phyloP scores from a whole-genome alignment of 805 yeast genomes.

The Yarrowia sp. region DNA sequence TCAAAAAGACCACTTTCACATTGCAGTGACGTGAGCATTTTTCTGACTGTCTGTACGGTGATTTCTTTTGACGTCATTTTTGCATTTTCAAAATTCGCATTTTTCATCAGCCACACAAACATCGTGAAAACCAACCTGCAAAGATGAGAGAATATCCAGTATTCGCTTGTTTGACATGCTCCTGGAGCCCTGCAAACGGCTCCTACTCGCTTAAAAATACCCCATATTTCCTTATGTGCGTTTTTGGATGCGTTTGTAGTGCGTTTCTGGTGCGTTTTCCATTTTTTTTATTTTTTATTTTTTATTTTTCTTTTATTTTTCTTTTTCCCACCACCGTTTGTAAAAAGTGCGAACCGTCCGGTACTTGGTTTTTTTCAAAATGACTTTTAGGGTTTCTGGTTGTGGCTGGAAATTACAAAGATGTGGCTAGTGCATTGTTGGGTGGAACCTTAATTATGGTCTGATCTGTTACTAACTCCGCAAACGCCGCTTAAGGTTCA shows the following conservation, averaged over 20 bases:
- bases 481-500: neutral
- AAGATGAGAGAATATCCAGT: neutral
- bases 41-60: too few relatives aligned
- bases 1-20: too few relatives aligned
- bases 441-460: neutral
- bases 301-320: neutral
- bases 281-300: too few relatives aligned
- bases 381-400: neutral
- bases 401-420: neutral
- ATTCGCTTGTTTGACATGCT: neutral
- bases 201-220: neutral
- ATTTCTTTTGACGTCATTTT: too few relatives aligned
- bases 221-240: neutral
- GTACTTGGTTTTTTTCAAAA: neutral
- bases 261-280: neutral
- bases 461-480: neutral
- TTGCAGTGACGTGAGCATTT: too few relatives aligned
- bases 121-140: neutral
- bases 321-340: neutral
- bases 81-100: too few relatives aligned
- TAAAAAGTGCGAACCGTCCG: neutral
- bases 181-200: too few relatives aligned
- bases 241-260: neutral
- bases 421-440: conserved; percentile 8
- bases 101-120: too few relatives aligned